Conservation (phyloP, 192 early-diverging fungal species). For the Linnemannia elongata region DNA sequence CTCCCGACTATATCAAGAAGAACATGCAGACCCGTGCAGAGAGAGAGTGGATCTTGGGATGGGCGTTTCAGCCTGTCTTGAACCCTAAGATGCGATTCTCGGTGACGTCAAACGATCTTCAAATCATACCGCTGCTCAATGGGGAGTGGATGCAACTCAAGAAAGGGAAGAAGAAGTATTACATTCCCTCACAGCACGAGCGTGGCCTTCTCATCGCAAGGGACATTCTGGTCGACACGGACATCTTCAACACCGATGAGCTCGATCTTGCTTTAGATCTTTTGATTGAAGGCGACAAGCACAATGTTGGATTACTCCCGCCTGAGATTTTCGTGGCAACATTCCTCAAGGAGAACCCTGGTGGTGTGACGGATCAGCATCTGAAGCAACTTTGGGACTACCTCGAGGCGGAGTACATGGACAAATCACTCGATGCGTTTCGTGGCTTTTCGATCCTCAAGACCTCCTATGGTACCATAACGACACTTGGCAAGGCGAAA, state of each 20-base stretch:
- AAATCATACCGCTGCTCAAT: slow-evolving; percentile 22
- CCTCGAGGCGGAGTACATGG: background rate
- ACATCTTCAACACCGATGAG: background rate
- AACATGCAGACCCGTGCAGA: background rate
- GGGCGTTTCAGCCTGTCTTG: background rate
- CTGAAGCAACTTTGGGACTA: background rate
- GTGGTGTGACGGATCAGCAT: background rate
- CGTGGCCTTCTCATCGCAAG: background rate
- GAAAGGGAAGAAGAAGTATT: too few relatives aligned
- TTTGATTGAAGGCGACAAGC: background rate
- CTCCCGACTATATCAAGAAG: too few relatives aligned
- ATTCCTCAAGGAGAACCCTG: background rate
- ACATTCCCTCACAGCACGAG: too few relatives aligned
- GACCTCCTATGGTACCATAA: background rate
- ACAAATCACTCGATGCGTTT: background rate
- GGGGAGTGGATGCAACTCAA: slow-evolving; percentile 7
- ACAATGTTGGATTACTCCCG: too few relatives aligned
- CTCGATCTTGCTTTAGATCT: background rate
- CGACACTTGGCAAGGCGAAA: background rate
- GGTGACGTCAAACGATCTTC: background rate
- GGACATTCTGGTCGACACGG: slow-evolving; percentile 15
- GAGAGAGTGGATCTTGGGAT: slow-evolving; percentile 19
- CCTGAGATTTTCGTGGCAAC: background rate
- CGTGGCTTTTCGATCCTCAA: slow-evolving; percentile 13
- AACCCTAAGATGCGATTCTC: background rate